These are phyloP conservation scores for Colletotrichum tamarilloi DNA, from an alignment of 2,329 filamentous ascomycete genomes.

Conservation along the genomic window DNA sequence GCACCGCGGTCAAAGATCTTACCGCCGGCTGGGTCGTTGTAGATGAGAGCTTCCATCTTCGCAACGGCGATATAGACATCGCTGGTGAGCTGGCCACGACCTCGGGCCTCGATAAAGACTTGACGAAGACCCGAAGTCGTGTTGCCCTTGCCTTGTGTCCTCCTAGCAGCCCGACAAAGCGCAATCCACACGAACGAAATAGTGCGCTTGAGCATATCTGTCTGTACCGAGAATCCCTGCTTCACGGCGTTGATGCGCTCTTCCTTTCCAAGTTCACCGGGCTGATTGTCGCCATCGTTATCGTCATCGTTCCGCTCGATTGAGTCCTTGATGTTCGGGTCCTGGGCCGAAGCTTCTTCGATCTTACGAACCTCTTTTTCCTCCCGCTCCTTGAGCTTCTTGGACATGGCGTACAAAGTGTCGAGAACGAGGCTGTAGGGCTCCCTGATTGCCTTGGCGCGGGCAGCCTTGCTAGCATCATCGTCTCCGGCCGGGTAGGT, in stretches of 20 bases:
- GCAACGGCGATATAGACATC: constrained; percentile 96
- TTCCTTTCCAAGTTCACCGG: constrained; percentile 61
- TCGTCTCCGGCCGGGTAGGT: constrained; percentile 82
- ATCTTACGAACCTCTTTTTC: constrained; percentile 67
- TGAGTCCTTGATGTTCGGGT: constrained; percentile 49
- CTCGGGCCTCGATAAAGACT: constrained; percentile 89
- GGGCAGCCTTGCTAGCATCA: constrained; percentile 78
- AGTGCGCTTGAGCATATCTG: constrained; percentile 81
- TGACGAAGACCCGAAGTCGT: constrained; percentile 78
- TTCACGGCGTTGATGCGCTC: constrained; percentile 71
- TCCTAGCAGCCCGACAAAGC: constrained; percentile 91
- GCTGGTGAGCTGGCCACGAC: constrained; percentile 87
- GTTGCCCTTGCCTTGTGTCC: constrained; percentile 86
- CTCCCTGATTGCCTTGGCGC: constrained; percentile 81
- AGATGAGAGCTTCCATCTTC: constrained; percentile 93
- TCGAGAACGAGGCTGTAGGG: constrained; percentile 87
- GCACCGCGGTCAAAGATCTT: constrained; percentile 97
- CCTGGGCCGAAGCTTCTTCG: constrained; percentile 60
- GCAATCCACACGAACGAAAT: constrained; percentile 97
- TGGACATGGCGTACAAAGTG: constrained; percentile 87
- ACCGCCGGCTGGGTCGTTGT: constrained; percentile 90
- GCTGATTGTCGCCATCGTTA: constrained; percentile 53
- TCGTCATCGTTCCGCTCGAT: constrained; percentile 63
- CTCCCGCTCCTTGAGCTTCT: constrained; percentile 75
- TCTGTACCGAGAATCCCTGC: constrained; percentile 77